Conservation (phyloP, 2,329 filamentous ascomycete genomes). For the Xylariaceae sp. region DNA sequence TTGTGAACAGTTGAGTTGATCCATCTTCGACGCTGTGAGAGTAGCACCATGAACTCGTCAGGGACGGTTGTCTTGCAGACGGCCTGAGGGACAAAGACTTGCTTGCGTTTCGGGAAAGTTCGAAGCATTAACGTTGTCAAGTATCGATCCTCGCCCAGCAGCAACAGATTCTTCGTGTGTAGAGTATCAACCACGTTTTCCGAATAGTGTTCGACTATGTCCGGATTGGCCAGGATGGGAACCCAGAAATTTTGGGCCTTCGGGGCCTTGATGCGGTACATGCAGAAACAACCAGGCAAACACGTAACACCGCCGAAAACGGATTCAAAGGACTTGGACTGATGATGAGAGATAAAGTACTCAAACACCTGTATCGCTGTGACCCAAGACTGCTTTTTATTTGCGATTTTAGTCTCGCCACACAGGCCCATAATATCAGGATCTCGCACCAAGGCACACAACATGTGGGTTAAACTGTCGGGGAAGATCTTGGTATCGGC, state of each 20-base stretch:
- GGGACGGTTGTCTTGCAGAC: conserved; percentile 98
- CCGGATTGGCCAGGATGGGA: conserved; percentile 94
- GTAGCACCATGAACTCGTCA: conserved; percentile 81
- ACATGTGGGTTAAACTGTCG: conserved; percentile 96
- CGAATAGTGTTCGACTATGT: conserved; percentile 98
- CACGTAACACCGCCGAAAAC: conserved; percentile 99
- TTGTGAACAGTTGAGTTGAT: conserved; percentile 99
- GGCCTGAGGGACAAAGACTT: conserved; percentile 96
- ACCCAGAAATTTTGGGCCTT: conserved; percentile 99
- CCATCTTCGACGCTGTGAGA: conserved; percentile 94
- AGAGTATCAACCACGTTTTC: conserved; percentile 98
- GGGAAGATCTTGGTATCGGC: conserved; percentile 99
- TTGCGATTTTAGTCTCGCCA: conserved; percentile 98
- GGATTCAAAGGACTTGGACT: conserved; percentile 95
- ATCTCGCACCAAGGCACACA: conserved; percentile 98
- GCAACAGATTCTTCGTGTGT: conserved; percentile 92
- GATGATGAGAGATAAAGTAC: conserved; percentile 98
- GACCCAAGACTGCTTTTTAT: conserved; percentile 92
- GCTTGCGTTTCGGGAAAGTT: conserved; percentile 98
- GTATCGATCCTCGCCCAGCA: conserved; percentile 94
- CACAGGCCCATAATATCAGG: conserved; percentile 99
- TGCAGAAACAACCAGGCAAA: conserved; percentile 97
- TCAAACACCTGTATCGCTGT: conserved; percentile 99
- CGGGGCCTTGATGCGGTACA: conserved; percentile 99
- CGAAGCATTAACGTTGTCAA: conserved; percentile 96